Evolutionary conservation across 2,329 filamentous ascomycete species (phyloP), one percentile per base, ranked within the genome.

Genomic region (Fusarium xyrophilum): DNA sequence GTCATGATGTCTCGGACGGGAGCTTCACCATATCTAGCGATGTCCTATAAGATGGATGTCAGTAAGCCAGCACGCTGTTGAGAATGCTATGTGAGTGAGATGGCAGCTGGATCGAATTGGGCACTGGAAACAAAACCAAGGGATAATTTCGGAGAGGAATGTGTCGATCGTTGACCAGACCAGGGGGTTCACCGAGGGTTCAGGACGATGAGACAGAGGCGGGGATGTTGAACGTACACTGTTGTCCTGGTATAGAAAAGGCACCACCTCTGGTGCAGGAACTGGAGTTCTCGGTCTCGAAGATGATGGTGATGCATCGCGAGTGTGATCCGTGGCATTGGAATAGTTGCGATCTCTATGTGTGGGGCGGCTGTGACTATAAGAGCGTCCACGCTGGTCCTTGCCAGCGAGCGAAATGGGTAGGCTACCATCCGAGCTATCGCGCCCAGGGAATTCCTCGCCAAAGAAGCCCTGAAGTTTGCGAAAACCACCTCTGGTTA

Each of bases 381-480:
- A 89, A 53, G 87, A 89, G 72, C 87, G 86, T 64, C 85, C 86
- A 67, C 88, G 87, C 73, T 86, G 85, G 71, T 91, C 88, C 77
- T 88, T 89, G 71, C 76, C 77, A 62, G 77, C 74, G 68, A 78
- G 75, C 53, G 81, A 83, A 64, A 80, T 81, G 65, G 83, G 80
- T 73, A 92, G 79, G 79, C 88, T 89, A 71, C 87, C 86, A 61
- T 96, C 92, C 55, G 91, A 93, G 68, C 89, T 89, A 76, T 94
- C 91, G 69, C 86, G 84, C 38, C 86, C 88, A 62, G 89, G 88
- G 78, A 92, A 93, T 76, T 97, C 94, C 73, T 97, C 95, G 47
- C 95, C 94, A 80, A 97, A 97, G 77, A 97, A 95, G 42, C 91
- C 92, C 76, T 96, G 92, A 67, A 97, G 84, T 80, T 95, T 96